A percentile compares a stretch with the other conserved stretches of the same genome.
Conservation (phyloP, 768 basidiomycete species). For the Coprinopsis sp. region DNA sequence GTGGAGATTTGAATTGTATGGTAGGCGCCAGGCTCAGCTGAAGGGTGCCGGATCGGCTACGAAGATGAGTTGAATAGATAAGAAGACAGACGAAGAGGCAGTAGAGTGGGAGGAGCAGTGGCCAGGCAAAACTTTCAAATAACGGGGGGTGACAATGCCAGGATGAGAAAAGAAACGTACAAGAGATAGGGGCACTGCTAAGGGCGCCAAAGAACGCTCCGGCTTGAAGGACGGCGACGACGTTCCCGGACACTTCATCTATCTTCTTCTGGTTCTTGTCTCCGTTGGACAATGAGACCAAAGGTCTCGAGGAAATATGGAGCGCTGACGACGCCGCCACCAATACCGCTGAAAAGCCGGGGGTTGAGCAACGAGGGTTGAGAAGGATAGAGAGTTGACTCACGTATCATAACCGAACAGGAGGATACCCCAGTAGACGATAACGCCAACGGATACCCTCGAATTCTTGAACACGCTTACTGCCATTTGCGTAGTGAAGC, state of each 20-base stretch:
- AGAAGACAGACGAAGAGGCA: no score
- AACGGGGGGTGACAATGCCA: not conserved
- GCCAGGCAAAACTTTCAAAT: no score
- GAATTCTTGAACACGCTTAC: no score
- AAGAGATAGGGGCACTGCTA: constrained; percentile 62
- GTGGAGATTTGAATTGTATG: no score
- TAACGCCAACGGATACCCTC: constrained; percentile 71
- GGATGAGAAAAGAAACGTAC: constrained; percentile 31
- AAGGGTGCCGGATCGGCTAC: not conserved
- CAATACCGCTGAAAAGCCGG: constrained; percentile 20
- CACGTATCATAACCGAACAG: constrained; percentile 80
- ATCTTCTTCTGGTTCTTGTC: constrained; percentile 27
- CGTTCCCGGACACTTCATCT: constrained; percentile 68
- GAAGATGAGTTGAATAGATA: not conserved
- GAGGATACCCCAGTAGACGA: constrained; percentile 77
- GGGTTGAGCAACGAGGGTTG: not conserved
- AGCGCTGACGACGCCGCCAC: constrained; percentile 66
- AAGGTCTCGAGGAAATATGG: constrained; percentile 60
- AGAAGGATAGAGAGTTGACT: constrained; percentile 18
- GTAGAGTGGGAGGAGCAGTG: no score
- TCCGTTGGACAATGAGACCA: constrained; percentile 47
- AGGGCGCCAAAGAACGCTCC: constrained; percentile 88
- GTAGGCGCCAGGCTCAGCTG: not conserved
- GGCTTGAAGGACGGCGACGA: constrained; percentile 84
- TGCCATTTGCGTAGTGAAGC: no score